Evolutionary conservation across 2,329 filamentous ascomycete genomes (phyloP).

Genomic region (Chrysoporthe puriensis): DNA sequence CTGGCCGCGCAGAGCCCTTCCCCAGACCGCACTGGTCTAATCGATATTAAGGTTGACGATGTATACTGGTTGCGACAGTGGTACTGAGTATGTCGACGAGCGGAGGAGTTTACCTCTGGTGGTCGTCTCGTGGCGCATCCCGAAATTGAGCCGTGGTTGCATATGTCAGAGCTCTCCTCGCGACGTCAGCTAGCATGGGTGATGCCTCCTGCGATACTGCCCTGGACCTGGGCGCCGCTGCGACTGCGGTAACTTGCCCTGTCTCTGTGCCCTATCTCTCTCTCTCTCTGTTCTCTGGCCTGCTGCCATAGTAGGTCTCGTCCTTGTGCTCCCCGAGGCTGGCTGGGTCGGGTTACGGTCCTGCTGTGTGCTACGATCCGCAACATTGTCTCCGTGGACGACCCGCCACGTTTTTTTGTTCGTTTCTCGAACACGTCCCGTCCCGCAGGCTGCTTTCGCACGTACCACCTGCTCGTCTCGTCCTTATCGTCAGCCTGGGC

Average conservation of each 20-base stretch:
- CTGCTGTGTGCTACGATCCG: not conserved
- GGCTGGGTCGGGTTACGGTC: not conserved
- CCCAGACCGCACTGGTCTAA: not conserved
- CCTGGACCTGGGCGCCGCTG: not conserved
- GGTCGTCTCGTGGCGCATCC: not conserved
- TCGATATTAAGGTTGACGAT: not conserved
- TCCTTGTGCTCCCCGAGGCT: not conserved
- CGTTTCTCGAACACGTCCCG: not conserved
- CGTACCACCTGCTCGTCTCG: too few relatives aligned
- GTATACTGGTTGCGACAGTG: not conserved
- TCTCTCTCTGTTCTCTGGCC: not conserved
- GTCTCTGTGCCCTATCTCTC: not conserved
- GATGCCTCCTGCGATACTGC: not conserved
- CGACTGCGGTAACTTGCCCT: too few relatives aligned
- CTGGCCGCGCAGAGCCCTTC: not conserved
- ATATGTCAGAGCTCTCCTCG: not conserved
- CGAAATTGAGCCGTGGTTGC: not conserved
- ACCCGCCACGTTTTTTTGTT: not conserved
- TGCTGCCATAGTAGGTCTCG: not conserved
- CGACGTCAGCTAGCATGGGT: not conserved
- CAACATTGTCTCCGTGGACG: not conserved
- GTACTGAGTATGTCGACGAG: not conserved
- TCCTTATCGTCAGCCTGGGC: not conserved
- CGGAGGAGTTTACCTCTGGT: not conserved
- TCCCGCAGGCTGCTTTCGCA: not conserved